phyloP scores from a whole-genome alignment of 169 alveolate genomes.

The Plasmodium adleri region DNA sequence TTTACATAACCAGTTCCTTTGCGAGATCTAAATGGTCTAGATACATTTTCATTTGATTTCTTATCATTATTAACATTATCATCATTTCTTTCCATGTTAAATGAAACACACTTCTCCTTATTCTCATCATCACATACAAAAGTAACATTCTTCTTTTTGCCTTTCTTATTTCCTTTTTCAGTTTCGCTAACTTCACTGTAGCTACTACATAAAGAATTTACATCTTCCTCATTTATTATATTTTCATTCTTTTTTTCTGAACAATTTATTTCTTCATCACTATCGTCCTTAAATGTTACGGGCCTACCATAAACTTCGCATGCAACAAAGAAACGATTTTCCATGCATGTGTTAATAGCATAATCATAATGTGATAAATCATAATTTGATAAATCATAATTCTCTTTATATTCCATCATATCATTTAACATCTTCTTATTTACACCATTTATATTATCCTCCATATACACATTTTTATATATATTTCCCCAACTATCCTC shows the following conservation, averaged over 20 bases:
- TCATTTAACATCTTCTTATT: no score
- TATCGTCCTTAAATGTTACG: conserved; percentile 54
- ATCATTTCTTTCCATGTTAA: no score
- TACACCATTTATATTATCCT: no score
- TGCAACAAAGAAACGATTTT: not conserved
- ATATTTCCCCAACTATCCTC: no score
- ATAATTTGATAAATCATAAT: no score
- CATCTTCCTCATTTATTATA: not conserved
- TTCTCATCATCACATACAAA: conserved; percentile 11
- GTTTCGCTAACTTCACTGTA: conserved; percentile 5
- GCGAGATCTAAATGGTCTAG: conserved; percentile 22
- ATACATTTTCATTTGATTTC: not conserved
- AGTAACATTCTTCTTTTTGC: conserved; percentile 13
- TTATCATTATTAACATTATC: no score
- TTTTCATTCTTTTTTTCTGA: conserved; percentile 9
- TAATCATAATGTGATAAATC: not conserved
- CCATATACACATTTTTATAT: no score
- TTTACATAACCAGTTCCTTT: conserved; percentile 61
- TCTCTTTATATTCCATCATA: no score
- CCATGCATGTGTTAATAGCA: not conserved
- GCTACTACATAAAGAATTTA: not conserved
- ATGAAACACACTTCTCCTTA: not conserved
- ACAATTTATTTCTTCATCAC: not conserved
- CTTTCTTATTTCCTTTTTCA: not conserved
- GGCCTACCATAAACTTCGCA: conserved; percentile 59